phyloP scores from a whole-genome alignment of 225 moss, liverwort and hornwort species.

The Antitrichia curtipendula region DNA sequence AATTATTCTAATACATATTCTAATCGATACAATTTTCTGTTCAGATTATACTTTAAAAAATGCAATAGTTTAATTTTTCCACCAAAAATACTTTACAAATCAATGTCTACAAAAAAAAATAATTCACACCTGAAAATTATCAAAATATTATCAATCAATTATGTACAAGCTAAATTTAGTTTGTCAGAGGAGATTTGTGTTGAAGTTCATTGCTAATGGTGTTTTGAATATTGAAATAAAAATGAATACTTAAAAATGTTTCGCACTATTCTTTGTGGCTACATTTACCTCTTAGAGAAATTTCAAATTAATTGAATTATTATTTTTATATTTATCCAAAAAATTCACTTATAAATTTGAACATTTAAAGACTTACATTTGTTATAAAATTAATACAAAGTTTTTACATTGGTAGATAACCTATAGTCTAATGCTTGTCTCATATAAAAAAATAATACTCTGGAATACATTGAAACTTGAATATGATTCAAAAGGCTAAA shows the following conservation, averaged over 20 bases:
- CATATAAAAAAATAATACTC: too few relatives aligned
- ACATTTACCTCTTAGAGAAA: not conserved
- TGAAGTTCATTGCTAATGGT: not conserved
- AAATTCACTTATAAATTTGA: not conserved
- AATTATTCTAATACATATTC: not conserved
- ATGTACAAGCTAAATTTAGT: not conserved
- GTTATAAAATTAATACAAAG: not conserved
- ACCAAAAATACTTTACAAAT: not conserved
- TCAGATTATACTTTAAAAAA: not conserved
- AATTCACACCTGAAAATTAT: not conserved
- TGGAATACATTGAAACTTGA: accelerated
- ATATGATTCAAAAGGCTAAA: not conserved
- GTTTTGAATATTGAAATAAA: not conserved
- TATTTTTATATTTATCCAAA: not conserved
- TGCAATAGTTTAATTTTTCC: not conserved
- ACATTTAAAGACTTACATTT: not conserved
- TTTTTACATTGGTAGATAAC: not conserved
- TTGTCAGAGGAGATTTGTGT: not conserved
- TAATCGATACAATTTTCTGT: not conserved
- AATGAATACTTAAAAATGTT: not conserved
- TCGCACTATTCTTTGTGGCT: accelerated
- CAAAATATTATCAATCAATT: not conserved
- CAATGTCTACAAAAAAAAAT: not conserved
- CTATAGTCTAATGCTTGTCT: not conserved
- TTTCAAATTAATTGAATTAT: not conserved